Base-by-base conservation (phyloP, 352 stramenopile genomes). In the Phytopythium chamaehyphon region DNA sequence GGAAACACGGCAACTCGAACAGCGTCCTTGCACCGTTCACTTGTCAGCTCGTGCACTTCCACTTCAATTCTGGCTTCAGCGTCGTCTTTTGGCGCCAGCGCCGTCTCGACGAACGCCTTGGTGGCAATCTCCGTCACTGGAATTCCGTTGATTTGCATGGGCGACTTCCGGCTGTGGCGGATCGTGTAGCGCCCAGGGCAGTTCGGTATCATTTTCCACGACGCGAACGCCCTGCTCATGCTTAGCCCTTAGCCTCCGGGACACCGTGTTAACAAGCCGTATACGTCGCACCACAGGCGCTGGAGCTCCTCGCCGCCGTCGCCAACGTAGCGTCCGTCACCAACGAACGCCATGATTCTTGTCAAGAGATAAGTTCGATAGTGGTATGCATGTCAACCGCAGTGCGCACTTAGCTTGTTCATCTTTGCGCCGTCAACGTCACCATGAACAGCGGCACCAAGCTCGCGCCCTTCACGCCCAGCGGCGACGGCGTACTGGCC, bases 381-480 rank as follows among this genome's bases (percentile, higher is more conserved):
- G 28, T 43, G 16, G 12, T 16, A 43, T 22, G 39, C 16, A 24
- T 26, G 14, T 2, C 23, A 1, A 2, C 16, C 14, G n/a, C 8
- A 14, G 37, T 37, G 16, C 43, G 43, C 35, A 48, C 43, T 23
- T 48, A 48, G 2, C 9, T 10, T 10, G 40, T 8, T 11, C 40
- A 33, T 6, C 14, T 16, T 15, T 24, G 42, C 42, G 19, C 18
- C 33, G 16, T 19, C 42, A 35, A 19, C 8, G n/a, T n/a, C 21
- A 57, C 22, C 35, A 44, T 19, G 10, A 31, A 35, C 26, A 28
- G 60, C 47, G 71, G 71, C 7, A 49, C 66, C 3, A 93, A 89
- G 64, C 76, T 93, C 43, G 83, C 83, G 48, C 83, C 83, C 47
- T 93, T 90, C 73, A 90, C 78, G 26, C 83, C 83, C 33, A 93